Base-by-base conservation (phyloP, 495 filamentous ascomycete genomes). In the Lasiosphaeria miniovina region DNA sequence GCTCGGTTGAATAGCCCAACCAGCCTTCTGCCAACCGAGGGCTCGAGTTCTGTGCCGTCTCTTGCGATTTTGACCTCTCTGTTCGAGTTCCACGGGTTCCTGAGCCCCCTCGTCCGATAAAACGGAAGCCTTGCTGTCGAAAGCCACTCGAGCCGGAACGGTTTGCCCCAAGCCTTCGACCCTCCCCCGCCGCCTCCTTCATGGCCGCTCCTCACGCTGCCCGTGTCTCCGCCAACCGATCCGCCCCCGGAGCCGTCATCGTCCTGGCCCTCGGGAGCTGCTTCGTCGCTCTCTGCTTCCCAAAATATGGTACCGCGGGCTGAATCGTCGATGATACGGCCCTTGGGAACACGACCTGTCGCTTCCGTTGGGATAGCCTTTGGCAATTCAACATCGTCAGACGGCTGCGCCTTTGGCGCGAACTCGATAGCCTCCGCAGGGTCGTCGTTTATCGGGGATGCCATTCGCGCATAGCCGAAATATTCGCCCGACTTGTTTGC, bases 401-500 rank as follows among this genome's bases (percentile, higher is more conserved):
- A 75, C 33, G 82, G 73, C 55, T 83, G 83, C 4, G 78, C 77
- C 60, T 82, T 80, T 3, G 83, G 80, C 0, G 84, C 78, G 68
- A 86, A 87, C 63, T 88, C 80, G 53, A 90, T 84, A 0, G 86
- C 80, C 3, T 87, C 82, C 3, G 82, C 80, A 34, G 87, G 83
- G 65, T 93, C 87, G 55, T 92, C 85, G 65, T 83, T 84, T 71
- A 97, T 96, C 7, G 84, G 80, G 52, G 94, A 97, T 15, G 80
- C 79, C 94, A 98, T 98, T 45, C 90, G 85, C 12, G 93, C 94
- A 63, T 96, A 96, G 32, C 94, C 94, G 71, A 94, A 97, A 66
- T 97, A 98, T 73, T 97, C 94, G 17, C 94, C 94, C 0, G 94
- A 98, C 67, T 97, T 98, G 75, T 98, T 98, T 11, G 93, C 94